Conservation (phyloP, 2,329 filamentous ascomycete species). For the Pseudogymnoascus sp. region DNA sequence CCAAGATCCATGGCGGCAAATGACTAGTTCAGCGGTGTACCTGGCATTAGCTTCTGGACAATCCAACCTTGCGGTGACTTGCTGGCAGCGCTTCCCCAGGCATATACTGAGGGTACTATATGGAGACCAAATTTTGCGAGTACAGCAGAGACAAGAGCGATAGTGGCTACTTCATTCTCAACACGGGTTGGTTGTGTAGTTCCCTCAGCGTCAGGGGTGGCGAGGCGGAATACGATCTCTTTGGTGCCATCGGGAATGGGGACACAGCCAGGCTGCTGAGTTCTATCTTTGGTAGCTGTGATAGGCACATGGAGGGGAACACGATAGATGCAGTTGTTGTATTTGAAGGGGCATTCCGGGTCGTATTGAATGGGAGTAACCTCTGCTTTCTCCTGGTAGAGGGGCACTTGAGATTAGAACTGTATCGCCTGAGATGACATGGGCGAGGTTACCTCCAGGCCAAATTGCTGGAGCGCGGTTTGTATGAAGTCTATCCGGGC, state of each 20-base stretch:
- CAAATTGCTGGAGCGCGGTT: constrained; percentile 7
- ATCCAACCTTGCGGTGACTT: constrained; percentile 23
- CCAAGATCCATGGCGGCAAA: constrained; percentile 20
- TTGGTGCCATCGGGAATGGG: constrained; percentile 22
- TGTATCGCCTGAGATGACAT: not conserved
- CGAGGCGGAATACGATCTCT: constrained; percentile 28
- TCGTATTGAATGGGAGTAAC: constrained; percentile 27
- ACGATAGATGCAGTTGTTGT: constrained; percentile 31
- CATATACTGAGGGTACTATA: constrained; percentile 27
- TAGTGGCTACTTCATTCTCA: constrained; percentile 29
- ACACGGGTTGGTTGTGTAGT: constrained; percentile 23
- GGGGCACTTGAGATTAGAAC: not conserved
- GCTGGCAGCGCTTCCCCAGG: constrained; percentile 21
- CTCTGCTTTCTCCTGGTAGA: constrained; percentile 9
- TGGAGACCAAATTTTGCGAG: constrained; percentile 20
- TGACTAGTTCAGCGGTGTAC: constrained; percentile 18
- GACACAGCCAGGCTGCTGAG: constrained; percentile 20
- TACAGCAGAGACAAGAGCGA: constrained; percentile 25
- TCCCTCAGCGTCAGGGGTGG: constrained; percentile 26
- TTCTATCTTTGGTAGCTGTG: not conserved
- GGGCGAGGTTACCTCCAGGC: constrained; percentile 1
- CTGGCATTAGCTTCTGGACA: constrained; percentile 28
- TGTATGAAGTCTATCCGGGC: constrained; percentile 8
- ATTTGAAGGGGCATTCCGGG: constrained; percentile 27
- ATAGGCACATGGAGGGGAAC: constrained; percentile 11